Evolutionary conservation across 169 alveolate species (phyloP).

Genomic region (Theileria sp.): DNA sequence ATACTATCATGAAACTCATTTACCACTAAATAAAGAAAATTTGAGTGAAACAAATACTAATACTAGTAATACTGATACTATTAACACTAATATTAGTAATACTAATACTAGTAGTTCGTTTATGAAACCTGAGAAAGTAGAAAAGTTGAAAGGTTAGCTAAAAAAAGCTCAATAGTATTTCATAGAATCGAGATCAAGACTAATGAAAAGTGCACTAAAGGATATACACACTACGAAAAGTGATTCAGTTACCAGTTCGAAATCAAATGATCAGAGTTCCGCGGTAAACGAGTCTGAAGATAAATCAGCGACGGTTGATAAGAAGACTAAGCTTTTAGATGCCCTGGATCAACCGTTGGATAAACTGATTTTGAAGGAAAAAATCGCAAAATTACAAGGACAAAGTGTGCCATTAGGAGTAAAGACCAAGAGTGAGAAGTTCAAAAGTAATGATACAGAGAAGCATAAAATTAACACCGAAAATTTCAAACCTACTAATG

Average conservation of each 20-base stretch:
- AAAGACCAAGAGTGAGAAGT: constrained; percentile 46
- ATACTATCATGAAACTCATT: constrained; percentile 17
- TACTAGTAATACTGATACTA: no score
- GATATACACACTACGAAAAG: neutral
- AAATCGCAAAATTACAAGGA: constrained; percentile 54
- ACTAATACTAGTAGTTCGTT: neutral
- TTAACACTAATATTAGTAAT: no score
- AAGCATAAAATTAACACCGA: no score
- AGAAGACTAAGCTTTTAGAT: constrained; percentile 11
- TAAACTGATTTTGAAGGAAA: constrained; percentile 49
- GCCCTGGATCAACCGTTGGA: constrained; percentile 63
- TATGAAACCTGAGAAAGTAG: neutral
- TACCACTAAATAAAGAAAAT: neutral
- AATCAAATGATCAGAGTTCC: neutral
- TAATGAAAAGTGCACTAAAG: constrained; percentile 5
- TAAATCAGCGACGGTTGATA: neutral
- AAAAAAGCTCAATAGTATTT: neutral
- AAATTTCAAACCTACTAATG: no score
- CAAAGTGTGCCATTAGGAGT: constrained; percentile 47
- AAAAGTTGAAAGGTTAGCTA: neutral
- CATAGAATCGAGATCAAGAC: constrained; percentile 4
- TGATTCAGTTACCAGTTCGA: neutral
- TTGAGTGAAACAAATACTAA: neutral
- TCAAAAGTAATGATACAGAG: neutral
- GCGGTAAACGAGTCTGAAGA: neutral